phyloP scores from a whole-genome alignment of 495 filamentous ascomycete genomes.

The Aspergillus campestris region DNA sequence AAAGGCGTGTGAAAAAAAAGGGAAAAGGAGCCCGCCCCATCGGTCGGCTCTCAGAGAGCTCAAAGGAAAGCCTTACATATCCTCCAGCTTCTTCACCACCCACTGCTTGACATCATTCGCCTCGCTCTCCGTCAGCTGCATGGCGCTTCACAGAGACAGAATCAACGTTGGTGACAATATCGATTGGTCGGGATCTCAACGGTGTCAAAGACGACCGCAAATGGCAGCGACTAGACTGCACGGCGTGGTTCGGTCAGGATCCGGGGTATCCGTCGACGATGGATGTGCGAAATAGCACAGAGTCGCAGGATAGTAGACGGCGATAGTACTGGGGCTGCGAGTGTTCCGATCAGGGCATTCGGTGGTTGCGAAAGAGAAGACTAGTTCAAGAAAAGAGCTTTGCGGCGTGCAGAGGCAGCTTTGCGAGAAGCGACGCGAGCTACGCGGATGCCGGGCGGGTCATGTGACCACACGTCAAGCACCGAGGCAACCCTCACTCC shows the following conservation, averaged over 20 bases:
- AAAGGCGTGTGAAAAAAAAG: background rate
- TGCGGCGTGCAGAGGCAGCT: background rate
- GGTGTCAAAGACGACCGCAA: too few species aligned
- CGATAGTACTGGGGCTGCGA: too few species aligned
- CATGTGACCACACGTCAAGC: slow-evolving; percentile 9
- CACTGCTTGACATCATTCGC: slow-evolving; percentile 69
- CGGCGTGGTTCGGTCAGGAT: too few species aligned
- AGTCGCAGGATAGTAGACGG: too few species aligned
- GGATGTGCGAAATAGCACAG: too few species aligned
- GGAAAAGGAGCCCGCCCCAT: background rate
- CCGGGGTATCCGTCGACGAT: too few species aligned
- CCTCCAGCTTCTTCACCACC: slow-evolving; percentile 84
- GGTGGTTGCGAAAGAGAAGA: background rate
- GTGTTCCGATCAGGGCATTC: too few species aligned
- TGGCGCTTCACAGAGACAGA: slow-evolving; percentile 20
- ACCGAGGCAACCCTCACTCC: too few species aligned
- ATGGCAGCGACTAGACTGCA: too few species aligned
- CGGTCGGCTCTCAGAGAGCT: background rate
- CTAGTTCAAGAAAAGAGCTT: background rate
- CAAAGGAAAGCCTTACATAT: slow-evolving; percentile 56
- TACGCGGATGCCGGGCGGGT: slow-evolving; percentile 10
- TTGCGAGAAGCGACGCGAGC: slow-evolving; percentile 15
- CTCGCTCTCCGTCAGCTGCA: slow-evolving; percentile 76
- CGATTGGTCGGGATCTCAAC: too few species aligned
- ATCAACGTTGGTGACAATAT: background rate